Base-by-base conservation (phyloP, 768 basidiomycete genomes). In the Hydnum rufescens region DNA sequence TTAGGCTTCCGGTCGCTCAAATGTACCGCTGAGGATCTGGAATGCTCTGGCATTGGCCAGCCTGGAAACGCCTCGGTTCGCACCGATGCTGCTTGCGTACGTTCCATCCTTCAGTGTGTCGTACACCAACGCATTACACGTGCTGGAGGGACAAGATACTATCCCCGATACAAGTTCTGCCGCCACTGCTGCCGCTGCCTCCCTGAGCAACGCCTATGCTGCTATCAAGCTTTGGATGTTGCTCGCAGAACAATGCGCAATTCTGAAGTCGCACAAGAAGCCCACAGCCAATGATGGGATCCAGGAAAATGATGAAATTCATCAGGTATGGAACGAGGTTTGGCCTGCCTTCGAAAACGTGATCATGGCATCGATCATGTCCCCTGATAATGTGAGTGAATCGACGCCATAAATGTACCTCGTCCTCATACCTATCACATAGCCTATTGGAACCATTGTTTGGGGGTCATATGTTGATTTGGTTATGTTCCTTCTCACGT, bases 181-280 rank as follows among this genome's bases (percentile, higher is more conserved):
- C 60, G 61, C 66, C 8, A 71, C 75, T 29, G 60, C 66, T 3
- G 72, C 71, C 3, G 71, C 73, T 31, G 67, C 70, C 0, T 78
- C 80, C 55, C 68, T 84, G 44, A 82, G 81, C 60, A 73, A 78
- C 58, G 78, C 77, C 1, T 80, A 78, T 58, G 71, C 76, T 28
- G 69, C 78, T 0, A 72, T 82, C 59, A 82, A 81, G 59, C 63
- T 82, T 1, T 85, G 82, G 82, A 60, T 85, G 5, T 63, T 82
- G 54, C 63, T 82, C 8, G 74, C 73, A 1, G 19, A 51, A n/a
- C 43, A 51, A 16, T 54, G 26, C 4, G 54, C 44, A 32, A 30
- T 50, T 6, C 23, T 55, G 18, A 18, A 32, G 4, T 47, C 6
- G 4, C n/a, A n/a, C n/a, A n/a, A n/a, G n/a, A n/a, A n/a, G n/a